Conservation (phyloP, 1,284 basidiomycete genomes). For the Golubevia pallescens region DNA sequence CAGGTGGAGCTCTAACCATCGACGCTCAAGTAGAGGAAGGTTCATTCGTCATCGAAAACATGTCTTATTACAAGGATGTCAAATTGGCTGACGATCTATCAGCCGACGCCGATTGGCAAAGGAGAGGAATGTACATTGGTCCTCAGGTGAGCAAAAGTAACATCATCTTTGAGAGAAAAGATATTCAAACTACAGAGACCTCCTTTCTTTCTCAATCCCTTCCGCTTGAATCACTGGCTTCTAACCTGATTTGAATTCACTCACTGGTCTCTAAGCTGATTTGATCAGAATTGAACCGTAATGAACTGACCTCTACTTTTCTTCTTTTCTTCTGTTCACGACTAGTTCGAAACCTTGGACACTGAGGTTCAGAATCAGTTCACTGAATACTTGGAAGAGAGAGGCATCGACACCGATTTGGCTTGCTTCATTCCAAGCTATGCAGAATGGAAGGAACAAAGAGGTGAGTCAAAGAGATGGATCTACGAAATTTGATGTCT, state of each 20-base stretch:
- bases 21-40: conserved; percentile 70
- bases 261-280: conserved; percentile 3
- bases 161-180: background rate
- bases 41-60: conserved; percentile 83
- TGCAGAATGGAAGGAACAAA: conserved; percentile 63
- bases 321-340: conserved; percentile 39
- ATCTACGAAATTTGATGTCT: too few species aligned
- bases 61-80: conserved; percentile 80
- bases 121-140: conserved; percentile 88
- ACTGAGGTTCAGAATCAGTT: conserved; percentile 83
- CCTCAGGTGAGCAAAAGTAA: conserved; percentile 72
- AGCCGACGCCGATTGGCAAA: conserved; percentile 89
- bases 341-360: conserved; percentile 86
- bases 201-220: background rate
- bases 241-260: conserved; percentile 1
- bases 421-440: conserved; percentile 67
- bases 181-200: conserved; percentile 8
- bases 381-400: conserved; percentile 80
- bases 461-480: too few species aligned
- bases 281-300: background rate
- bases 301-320: conserved; percentile 9
- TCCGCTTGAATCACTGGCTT: conserved; percentile 7
- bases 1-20: conserved; percentile 46
- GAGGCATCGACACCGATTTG: conserved; percentile 81
- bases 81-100: conserved; percentile 78